Evolutionary conservation across 2,329 filamentous ascomycete genomes (phyloP).

Genomic region (Claviceps capensis): DNA sequence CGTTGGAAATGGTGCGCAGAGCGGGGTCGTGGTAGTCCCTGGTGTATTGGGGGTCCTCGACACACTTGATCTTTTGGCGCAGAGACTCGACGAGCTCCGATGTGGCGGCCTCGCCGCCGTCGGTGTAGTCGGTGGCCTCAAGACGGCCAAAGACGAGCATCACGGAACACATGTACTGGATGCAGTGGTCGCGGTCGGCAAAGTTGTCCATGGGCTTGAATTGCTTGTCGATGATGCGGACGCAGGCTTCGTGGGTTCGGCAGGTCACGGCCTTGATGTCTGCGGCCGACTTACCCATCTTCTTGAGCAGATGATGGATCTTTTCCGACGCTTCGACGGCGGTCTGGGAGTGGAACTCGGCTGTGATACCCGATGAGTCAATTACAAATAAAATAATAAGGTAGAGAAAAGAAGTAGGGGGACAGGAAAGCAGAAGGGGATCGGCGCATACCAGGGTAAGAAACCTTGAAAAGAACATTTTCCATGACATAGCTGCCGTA

Average conservation of each 20-base stretch:
- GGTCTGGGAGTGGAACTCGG: conserved; percentile 97
- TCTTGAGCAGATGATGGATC: conserved; percentile 70
- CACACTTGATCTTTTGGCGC: conserved; percentile 85
- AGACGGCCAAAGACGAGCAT: conserved; percentile 95
- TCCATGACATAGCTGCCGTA: conserved; percentile 99
- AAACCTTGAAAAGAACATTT: conserved; percentile 99
- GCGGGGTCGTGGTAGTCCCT: conserved; percentile 87
- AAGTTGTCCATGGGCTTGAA: conserved; percentile 99
- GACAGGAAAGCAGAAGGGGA: neutral
- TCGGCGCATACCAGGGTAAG: conserved; percentile 71
- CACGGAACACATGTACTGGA: conserved; percentile 96
- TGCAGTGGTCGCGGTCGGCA: conserved; percentile 97
- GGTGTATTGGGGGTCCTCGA: conserved; percentile 92
- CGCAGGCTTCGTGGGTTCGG: conserved; percentile 94
- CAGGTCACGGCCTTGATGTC: conserved; percentile 91
- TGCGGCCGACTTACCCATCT: conserved; percentile 75
- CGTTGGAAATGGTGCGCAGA: conserved; percentile 94
- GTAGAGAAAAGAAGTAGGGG: neutral
- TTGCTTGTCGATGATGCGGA: conserved; percentile 99
- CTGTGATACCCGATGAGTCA: conserved; percentile 19
- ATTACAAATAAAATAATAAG: no score
- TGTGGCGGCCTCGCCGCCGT: conserved; percentile 83
- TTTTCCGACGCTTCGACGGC: conserved; percentile 89
- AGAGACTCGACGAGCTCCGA: conserved; percentile 82
- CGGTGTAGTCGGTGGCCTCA: conserved; percentile 83